Evolutionary conservation across 345 rosid genomes (phyloP), one percentile per base, ranked within the genome.

Genomic region (Brassica juncea): DNA sequence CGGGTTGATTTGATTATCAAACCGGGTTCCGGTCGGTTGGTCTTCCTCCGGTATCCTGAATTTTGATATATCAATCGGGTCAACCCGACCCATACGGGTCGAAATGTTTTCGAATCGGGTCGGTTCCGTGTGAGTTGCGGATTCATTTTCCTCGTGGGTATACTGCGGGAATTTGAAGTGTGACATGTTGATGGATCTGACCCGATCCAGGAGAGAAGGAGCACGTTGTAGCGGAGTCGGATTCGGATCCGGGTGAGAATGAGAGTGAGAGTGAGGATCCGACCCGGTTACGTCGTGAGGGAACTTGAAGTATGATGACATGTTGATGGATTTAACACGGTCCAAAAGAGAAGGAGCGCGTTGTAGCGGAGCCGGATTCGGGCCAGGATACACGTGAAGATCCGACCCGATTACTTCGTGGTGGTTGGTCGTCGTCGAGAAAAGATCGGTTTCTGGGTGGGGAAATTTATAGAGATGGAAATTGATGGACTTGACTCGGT

Each of bases 311-410:
- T 66, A 52, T 3, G 80, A 71, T 2, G 81, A 71, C 78, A 85
- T 69, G 73, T 89, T 80, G 69, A 89, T 79, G 80, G 97, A 89
- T 86, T 85, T 89, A 60, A 92, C 86, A 14, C 92, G 87, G 30
- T 85, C 87, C 16, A 89, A n/a, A 25, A 94, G 78, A 14, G 97
- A 90, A 3, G 92, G 92, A 21, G 84, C 75, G 14, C 89, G 87
- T 25, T 65, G 81, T 8, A 84, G 70, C 16, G 75, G 84, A n/a
- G 78, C 73, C 28, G 68, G 82, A 70, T 62, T 58, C 54, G 69
- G 77, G 11, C 72, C 83, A 39, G 73, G 83, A 58, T 79, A 6
- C 1, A 72, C 25, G 66, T 64, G 83, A 54, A 75, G 79, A 80
- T 80, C 79, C 79, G 83, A 68, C 64, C 81, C 82, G 57, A 77